Evolutionary conservation across 495 filamentous ascomycete species (phyloP), one percentile per base, ranked within the genome.

Genomic region (Amorphotheca resinae): DNA sequence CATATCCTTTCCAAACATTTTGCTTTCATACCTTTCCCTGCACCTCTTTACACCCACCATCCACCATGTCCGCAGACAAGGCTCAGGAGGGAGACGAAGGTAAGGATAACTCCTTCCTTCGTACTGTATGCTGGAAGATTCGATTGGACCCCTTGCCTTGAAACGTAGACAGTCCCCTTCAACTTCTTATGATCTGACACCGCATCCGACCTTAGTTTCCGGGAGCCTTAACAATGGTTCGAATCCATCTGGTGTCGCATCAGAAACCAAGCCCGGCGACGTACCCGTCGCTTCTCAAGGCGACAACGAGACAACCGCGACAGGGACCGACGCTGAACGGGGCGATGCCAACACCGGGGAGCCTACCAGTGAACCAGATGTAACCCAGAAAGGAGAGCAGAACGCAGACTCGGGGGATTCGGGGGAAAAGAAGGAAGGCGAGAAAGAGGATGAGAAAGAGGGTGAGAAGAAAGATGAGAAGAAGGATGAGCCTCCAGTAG

Each of bases 341-440:
- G 48, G 64, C 2, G 76, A 77, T 22, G 76, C 79, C 51, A 75
- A 79, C 51, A 74, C 77, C 26, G 74, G 75, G 30, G 78, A 79
- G 57, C 59, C 62, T 38, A 67, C 69, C 17, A 65, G 62, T 49
- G 74, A 77, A 52, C 55, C 25, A 28, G 25, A 28, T 5, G 25
- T 28, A 28, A 11, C 11, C 5, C 25, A 28, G 25, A 28, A 28
- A 28, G 25, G 11, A 11, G 11, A 28, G 25, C 25, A 28, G 25
- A 28, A 28, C 25, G 25, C 5, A 5, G 25, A 28, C 25, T 28
- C 25, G 5, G 25, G 5, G 25, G 25, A 5, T 11, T 11, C 25
- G 25, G 25, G 5, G 25, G 25, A 28, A 11, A 28, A 28, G 5
- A 11, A 5, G 5, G 25, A 28, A 28, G 11, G 25, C 11, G 25